Base-by-base conservation (phyloP, 2,329 filamentous ascomycete genomes). In the Penicillium digitatum region DNA sequence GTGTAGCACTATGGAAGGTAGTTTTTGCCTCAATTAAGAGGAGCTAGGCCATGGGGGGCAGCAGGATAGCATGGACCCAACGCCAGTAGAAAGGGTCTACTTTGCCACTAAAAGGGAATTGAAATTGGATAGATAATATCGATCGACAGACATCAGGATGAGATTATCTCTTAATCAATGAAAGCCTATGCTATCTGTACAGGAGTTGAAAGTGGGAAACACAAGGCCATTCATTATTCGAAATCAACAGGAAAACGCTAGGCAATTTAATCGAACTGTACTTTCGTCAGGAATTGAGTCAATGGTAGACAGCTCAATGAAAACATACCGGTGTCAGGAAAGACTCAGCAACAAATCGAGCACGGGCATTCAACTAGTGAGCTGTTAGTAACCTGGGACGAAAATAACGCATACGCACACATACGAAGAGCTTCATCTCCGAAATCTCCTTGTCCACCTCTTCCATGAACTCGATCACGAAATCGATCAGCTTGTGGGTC, bases 381-480 rank as follows among this genome's bases (percentile, higher is more conserved):
- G n/a, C 6, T 24, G 34, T 54, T 35, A 54, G 51, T 42, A 20
- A 42, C 8, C 11, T 42, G n/a, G 3, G 10, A 49, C n/a, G 37
- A 16, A 40, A 22, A 26, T 5, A 3, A 32, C 11, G 12, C 8
- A 34, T 42, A 6, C 10, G 9, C n/a, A 40, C 31, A 57, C 90
- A 65, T 83, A 96, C 93, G 76, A 99, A 99, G 68, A 99, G 87
- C 83, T 99, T 99, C 94, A 99, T 97, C 78, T 99, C 95, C 3
- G 94, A 97, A 57, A 99, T 99, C 76, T 99, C 94, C 81, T 99
- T 99, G 76, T 99, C 95, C 5, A 99, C 95, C 74, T 99, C 94
- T 76, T 99, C 93, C 93, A 99, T 97, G 70, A 99, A 99, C 70
- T 97, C 87, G 63, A 99, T 96, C 65, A 99, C 95, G 70, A 99